phyloP scores from a whole-genome alignment of 148 eudicot species.

The Vaccinium corymbosum region DNA sequence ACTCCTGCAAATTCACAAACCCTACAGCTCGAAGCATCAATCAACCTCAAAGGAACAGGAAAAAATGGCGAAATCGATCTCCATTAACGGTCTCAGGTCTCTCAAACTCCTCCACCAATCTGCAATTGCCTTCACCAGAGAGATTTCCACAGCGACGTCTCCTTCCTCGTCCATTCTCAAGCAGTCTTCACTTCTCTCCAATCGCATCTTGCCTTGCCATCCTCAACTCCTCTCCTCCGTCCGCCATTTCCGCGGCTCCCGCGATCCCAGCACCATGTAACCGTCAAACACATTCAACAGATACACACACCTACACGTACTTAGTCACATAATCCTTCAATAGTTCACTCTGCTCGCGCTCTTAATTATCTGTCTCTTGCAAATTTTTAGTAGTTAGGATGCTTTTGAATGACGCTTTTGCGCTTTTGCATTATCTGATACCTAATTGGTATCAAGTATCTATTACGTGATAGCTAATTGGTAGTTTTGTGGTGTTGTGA shows the following conservation, averaged over 20 bases:
- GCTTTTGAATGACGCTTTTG: too few relatives aligned
- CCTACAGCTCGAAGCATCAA: background rate
- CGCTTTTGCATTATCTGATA: too few relatives aligned
- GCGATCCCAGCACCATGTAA: slow-evolving; percentile 28
- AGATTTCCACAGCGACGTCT: slow-evolving; percentile 22
- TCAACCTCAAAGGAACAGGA: background rate
- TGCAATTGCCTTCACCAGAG: background rate
- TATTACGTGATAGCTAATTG: background rate
- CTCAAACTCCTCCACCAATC: slow-evolving; percentile 13
- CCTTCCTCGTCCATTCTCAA: slow-evolving; percentile 21
- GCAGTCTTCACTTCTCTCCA: slow-evolving; percentile 23
- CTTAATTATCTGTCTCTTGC: too few relatives aligned
- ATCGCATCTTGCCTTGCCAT: slow-evolving; percentile 16
- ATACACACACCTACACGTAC: background rate
- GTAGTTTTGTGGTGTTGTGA: background rate
- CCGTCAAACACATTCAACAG: too few relatives aligned
- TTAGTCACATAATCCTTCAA: background rate
- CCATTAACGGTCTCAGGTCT: slow-evolving; percentile 14
- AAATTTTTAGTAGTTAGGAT: too few relatives aligned
- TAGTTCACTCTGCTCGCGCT: too few relatives aligned
- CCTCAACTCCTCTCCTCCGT: background rate
- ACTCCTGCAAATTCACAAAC: background rate
- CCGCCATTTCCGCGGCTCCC: slow-evolving; percentile 24
- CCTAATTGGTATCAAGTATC: background rate
- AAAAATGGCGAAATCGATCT: slow-evolving; percentile 21